These are phyloP conservation scores for Phoma sp. DNA, from an alignment of 2,329 filamentous ascomycete genomes.

Conservation along the genomic window DNA sequence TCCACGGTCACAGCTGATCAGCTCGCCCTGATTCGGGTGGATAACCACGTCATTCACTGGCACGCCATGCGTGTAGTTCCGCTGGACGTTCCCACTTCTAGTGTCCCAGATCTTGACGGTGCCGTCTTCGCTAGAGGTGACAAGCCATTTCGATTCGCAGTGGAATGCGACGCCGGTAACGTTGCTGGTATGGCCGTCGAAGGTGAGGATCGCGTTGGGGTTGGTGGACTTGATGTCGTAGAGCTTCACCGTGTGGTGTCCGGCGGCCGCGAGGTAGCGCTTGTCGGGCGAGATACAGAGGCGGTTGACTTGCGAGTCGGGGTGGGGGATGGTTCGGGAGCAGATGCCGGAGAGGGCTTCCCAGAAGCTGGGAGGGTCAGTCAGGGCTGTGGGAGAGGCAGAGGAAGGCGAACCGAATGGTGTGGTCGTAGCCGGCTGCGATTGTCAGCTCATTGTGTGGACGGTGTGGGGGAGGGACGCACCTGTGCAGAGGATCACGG, in stretches of 20 bases:
- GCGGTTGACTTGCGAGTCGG: constrained; percentile 97
- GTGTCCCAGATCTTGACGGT: constrained; percentile 99
- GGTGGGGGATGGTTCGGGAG: constrained; percentile 96
- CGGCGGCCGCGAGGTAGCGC: constrained; percentile 84
- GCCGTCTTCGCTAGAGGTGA: constrained; percentile 94
- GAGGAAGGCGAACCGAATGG: constrained; percentile 66
- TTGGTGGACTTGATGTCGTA: constrained; percentile 99
- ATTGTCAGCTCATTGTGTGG: constrained; percentile 30
- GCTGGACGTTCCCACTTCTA: constrained; percentile 81
- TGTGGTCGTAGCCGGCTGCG: constrained; percentile 76
- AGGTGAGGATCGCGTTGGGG: constrained; percentile 88
- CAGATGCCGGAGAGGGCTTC: constrained; percentile 97
- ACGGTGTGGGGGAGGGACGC: constrained; percentile 41
- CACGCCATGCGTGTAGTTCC: constrained; percentile 88
- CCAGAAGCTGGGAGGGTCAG: constrained; percentile 76
- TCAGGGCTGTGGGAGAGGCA: not conserved
- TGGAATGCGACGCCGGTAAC: constrained; percentile 97
- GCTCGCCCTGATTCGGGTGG: constrained; percentile 96
- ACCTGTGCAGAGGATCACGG: constrained; percentile 73
- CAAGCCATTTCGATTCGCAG: constrained; percentile 99
- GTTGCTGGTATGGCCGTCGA: constrained; percentile 95
- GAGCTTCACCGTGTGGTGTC: constrained; percentile 88
- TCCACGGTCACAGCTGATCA: constrained; percentile 93
- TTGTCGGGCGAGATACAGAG: constrained; percentile 99
- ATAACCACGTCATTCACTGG: constrained; percentile 99